These are phyloP conservation scores for Alternaria gaisen DNA, from an alignment of 2,329 filamentous ascomycete genomes.

Conservation along the genomic window DNA sequence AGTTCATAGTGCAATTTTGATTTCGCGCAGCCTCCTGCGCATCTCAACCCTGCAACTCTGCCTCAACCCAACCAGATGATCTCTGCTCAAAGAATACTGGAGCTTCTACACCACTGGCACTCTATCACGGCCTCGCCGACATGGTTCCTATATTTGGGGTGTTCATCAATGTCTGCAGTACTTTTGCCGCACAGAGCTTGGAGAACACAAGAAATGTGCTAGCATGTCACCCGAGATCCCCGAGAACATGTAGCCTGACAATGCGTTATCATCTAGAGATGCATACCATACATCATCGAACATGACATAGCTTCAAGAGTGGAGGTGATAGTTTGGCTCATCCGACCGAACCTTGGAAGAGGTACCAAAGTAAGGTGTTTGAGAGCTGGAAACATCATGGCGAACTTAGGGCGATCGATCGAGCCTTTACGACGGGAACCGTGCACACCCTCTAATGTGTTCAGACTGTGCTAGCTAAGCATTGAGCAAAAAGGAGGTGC, in stretches of 20 bases:
- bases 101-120: background rate
- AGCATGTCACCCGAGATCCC: background rate
- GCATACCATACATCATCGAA: background rate
- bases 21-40: background rate
- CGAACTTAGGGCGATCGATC: conserved; percentile 5
- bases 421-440: conserved; percentile 1
- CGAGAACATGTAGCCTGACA: background rate
- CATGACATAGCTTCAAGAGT: background rate
- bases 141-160: background rate
- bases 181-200: conserved; percentile 5
- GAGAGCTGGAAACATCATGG: conserved; percentile 1
- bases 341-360: background rate
- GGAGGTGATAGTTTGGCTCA: background rate
- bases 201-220: conserved; percentile 3
- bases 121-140: background rate
- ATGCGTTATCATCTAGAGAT: background rate
- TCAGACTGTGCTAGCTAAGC: background rate
- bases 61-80: background rate
- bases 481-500: conserved; percentile 1
- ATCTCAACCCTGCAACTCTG: background rate
- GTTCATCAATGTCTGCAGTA: conserved; percentile 1
- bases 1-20: background rate
- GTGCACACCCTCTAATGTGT: background rate
- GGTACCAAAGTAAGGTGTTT: conserved; percentile 1
- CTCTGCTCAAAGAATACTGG: background rate